Evolutionary conservation across 176 grass and related monocot species (phyloP), one percentile per base, ranked within the genome.

Genomic region (Oryza coarctata): DNA sequence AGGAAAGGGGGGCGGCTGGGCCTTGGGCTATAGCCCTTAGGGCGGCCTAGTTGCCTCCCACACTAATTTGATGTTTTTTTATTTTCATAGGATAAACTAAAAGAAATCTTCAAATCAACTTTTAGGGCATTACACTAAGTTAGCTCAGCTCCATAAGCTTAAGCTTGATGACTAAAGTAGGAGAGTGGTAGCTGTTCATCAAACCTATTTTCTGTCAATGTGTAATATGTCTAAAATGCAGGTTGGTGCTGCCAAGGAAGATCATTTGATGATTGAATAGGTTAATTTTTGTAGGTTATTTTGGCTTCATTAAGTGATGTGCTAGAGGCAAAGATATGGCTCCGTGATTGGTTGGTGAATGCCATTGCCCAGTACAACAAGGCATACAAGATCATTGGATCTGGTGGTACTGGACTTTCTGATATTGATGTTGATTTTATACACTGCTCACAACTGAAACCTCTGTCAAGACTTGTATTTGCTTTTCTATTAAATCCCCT

Each of bases 271-370:
- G 57, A 31, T 71, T 81, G 50, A 89, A 30, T 32, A 27, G 32
- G 67, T 74, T 74, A 15, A 22, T 15, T 39, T 82, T 91, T 86
- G 74, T 75, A 99, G 96, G 91, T 95, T 78, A 91, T 93, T 93
- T 84, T 87, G 77, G 91, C 89, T 65, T 93, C 96, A 27, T 88
- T 99, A 41, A 83, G 89, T 91, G 96, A 94, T 65, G 87, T 90
- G 29, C 77, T 82, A 67, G 85, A 99, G 88, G 91, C 88, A 62
- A 93, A 91, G 66, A 63, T 93, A 68, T 91, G 92, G 80, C 88
- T 99, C 34, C 78, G 88, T 52, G 96, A 95, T 84, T 99, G 96
- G 96, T 90, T 99, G 52, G 87, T 89, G 65, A 86, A 88, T 88
- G 73, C 84, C 57, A 90, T 92, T 28, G 85, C 96, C 81, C 96